Conservation (phyloP, 345 rosid species). For the Raphanus sativus region DNA sequence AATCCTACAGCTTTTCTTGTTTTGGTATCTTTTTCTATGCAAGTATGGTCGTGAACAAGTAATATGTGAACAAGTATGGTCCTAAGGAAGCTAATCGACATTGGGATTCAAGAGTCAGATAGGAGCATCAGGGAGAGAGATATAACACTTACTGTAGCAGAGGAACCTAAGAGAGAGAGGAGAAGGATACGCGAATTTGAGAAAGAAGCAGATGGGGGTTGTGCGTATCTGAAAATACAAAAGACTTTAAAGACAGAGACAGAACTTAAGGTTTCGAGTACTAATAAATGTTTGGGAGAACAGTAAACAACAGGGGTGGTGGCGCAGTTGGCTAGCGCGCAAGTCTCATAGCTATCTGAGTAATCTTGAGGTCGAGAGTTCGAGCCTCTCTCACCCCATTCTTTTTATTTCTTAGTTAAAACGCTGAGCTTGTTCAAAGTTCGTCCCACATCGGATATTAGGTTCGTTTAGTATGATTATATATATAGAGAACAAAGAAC, state of each 20-base stretch:
- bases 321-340: constrained; percentile 97
- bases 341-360: constrained; percentile 82
- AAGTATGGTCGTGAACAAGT: too few species aligned
- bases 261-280: not conserved
- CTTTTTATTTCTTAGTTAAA: too few species aligned
- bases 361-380: constrained; percentile 75
- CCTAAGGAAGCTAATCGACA: not conserved
- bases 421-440: not conserved
- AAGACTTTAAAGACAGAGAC: not conserved
- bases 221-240: constrained; percentile 39
- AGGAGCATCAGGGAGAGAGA: not conserved
- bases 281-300: too few species aligned
- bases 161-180: not conserved
- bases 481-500: too few species aligned
- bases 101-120: constrained; percentile 11
- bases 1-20: too few species aligned
- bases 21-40: too few species aligned
- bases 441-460: too few species aligned
- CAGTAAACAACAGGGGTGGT: constrained; percentile 51
- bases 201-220: constrained; percentile 29
- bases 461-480: too few species aligned
- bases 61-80: too few species aligned
- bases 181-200: not conserved
- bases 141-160: not conserved
- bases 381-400: constrained; percentile 82